Conservation (phyloP, 257 asterid species). For the Fraxinus cuspidata region DNA sequence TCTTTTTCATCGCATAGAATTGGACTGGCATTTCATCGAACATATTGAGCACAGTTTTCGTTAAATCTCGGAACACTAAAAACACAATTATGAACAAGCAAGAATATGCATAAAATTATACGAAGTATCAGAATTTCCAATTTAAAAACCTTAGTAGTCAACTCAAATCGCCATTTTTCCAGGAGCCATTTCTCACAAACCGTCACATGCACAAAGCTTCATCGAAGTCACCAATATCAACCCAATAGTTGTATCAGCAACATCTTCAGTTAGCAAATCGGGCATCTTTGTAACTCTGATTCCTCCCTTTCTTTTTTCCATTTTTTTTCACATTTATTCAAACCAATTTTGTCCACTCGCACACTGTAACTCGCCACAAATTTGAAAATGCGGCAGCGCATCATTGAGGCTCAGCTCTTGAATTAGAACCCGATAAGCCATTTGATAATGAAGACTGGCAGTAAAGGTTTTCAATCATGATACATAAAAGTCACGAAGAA, state of each 20-base stretch:
- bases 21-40: neutral
- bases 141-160: slow-evolving; percentile 63
- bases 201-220: slow-evolving; percentile 66
- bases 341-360: too few species aligned
- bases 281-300: slow-evolving; percentile 89
- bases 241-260: slow-evolving; percentile 82
- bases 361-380: too few species aligned
- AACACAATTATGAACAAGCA: neutral
- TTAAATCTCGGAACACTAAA: too few species aligned
- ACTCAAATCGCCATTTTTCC: slow-evolving; percentile 61
- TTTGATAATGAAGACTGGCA: too few species aligned
- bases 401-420: too few species aligned
- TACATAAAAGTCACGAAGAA: too few species aligned
- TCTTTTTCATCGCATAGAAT: neutral
- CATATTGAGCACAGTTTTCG: neutral
- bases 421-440: too few species aligned
- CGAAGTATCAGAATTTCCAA: neutral
- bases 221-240: slow-evolving; percentile 67
- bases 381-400: too few species aligned
- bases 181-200: slow-evolving; percentile 62
- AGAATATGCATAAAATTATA: neutral
- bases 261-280: slow-evolving; percentile 84
- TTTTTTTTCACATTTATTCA: neutral
- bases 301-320: slow-evolving; percentile 58
- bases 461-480: too few species aligned